Conservation (phyloP, 768 basidiomycete species). For the Astraeus odoratus region DNA sequence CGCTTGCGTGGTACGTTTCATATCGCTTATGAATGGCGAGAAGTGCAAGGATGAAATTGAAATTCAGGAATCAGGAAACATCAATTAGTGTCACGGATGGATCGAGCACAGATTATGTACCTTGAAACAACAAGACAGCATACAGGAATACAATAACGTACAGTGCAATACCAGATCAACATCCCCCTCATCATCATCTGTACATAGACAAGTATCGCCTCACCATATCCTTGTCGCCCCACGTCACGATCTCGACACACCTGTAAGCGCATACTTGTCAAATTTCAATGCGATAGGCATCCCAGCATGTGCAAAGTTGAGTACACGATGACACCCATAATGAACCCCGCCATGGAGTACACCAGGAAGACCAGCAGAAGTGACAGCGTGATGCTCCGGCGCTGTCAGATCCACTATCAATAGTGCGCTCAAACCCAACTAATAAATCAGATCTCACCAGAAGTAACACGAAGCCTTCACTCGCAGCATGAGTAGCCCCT, state of each 20-base stretch:
- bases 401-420: constrained; percentile 21
- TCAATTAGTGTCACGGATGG: too few relatives aligned
- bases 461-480: constrained; percentile 53
- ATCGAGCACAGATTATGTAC: too few relatives aligned
- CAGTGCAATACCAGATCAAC: too few relatives aligned
- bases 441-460: constrained; percentile 26
- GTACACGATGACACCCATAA: constrained; percentile 59
- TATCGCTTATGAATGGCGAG: too few relatives aligned
- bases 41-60: too few relatives aligned
- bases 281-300: constrained; percentile 37
- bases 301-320: constrained; percentile 31
- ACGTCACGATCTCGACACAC: constrained; percentile 40
- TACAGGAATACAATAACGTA: too few relatives aligned
- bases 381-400: constrained; percentile 55
- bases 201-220: too few relatives aligned
- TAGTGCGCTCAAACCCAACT: not conserved
- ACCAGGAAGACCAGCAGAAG: constrained; percentile 69
- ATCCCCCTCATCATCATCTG: too few relatives aligned
- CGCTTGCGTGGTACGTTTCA: too few relatives aligned
- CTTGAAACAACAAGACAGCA: too few relatives aligned
- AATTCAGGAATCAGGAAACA: too few relatives aligned
- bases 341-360: constrained; percentile 64
- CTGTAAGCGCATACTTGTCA: constrained; percentile 52
- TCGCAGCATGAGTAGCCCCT: constrained; percentile 34
- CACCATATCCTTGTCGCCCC: too few relatives aligned